Evolutionary conservation across 140 eudicot genomes (phyloP), one percentile per base, ranked within the genome.

Genomic region (Stevia rebaudiana): DNA sequence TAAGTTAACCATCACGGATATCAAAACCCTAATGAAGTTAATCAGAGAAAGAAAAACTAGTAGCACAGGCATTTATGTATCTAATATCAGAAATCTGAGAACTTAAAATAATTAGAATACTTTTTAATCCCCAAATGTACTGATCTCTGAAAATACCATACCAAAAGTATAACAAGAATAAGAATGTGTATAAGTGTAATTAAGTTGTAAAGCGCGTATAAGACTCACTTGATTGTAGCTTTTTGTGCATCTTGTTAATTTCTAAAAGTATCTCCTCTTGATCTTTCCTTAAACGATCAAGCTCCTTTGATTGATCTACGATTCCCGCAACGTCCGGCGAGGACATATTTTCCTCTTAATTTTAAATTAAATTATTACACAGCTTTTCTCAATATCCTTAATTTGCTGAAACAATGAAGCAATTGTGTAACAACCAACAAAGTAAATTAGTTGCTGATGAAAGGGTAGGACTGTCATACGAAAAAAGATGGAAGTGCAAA

Each of bases 241-340:
- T 92, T 79, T 92, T 92, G 63, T 92, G 96, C 80, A 92, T 35
- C 78, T 88, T 92, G 43, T 88, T 83, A 78, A 92, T 92, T 60
- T 92, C 96, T 11, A 51, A n/a, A 13, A 88, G 74, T 30, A 88
- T 80, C 5, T 77, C 92, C 28, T 92, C 96, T 61, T 83, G 95
- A 36, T 85, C 96, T 54, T 85, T 83, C 88, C 95, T 81, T 54
- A 94, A 24, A 59, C 99, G 95, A 74, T 94, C 99, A 58, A 94
- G 90, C 88, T 88, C 99, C 85, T 81, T 88, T 5, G 88, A 73
- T 53, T 74, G 89, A 22, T 88, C 99, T 67, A 88, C 37, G 11
- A 85, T 74, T 69, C 82, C 84, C 61, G 81, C 65, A 46, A 88
- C 39, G 52, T 88, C 97, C 47, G 94, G 79, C 37, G 95, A 64